These are phyloP conservation scores for Globisporangium spiculum DNA, from an alignment of 352 stramenopile genomes.

Conservation along the genomic window DNA sequence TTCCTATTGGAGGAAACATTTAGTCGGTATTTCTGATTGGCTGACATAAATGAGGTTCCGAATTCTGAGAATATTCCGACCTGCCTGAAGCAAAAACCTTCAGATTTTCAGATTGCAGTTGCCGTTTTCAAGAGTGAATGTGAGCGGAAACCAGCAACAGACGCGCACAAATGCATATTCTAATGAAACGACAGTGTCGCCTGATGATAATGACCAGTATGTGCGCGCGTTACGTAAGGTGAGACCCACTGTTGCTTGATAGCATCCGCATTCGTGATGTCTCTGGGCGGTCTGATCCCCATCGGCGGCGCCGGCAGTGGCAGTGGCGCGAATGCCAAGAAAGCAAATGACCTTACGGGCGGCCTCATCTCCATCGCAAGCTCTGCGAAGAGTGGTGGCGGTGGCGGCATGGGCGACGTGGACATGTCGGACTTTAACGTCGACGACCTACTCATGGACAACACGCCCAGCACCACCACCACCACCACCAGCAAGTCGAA, in stretches of 20 bases:
- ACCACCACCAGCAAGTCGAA: constrained; percentile 17
- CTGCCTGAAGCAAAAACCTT: neutral
- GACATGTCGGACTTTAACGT: constrained; percentile 31
- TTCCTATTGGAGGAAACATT: neutral
- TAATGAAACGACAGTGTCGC: neutral
- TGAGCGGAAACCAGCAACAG: neutral
- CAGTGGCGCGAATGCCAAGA: constrained; percentile 14
- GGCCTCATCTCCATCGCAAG: constrained; percentile 55
- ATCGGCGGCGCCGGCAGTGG: constrained; percentile 31
- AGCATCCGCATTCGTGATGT: constrained; percentile 21
- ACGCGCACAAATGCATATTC: neutral
- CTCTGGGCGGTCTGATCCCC: constrained; percentile 48
- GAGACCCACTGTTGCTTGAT: neutral
- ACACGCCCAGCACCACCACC: neutral
- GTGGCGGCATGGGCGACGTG: constrained; percentile 16
- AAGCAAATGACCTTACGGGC: constrained; percentile 44
- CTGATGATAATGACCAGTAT: neutral
- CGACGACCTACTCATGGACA: constrained; percentile 51
- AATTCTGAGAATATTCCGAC: neutral
- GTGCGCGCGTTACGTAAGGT: neutral
- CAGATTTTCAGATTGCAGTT: neutral
- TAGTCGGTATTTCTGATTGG: neutral
- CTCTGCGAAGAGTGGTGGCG: constrained; percentile 8
- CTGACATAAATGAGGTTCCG: neutral
- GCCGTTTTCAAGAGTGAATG: neutral